Evolutionary conservation across 1,139 yeast species (phyloP), one percentile per base, ranked within the genome.

Genomic region (Scheffersomyces parashehatae): DNA sequence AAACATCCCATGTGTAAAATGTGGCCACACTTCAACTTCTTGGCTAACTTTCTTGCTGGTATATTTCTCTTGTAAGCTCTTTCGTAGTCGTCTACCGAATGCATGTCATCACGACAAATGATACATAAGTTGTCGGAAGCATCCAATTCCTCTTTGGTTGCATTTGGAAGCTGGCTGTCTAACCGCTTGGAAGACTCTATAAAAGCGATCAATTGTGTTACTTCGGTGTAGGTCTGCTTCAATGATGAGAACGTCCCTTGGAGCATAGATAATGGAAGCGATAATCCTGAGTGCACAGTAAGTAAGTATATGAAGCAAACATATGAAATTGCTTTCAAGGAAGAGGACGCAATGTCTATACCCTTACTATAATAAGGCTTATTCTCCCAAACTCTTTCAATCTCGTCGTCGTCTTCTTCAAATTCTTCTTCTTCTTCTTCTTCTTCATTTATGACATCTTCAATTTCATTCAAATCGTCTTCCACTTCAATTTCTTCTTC

Each of bases 1-100:
- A 93, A 75, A 63, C 99, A 93, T 3, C 96, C 93, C 68, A 86
- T 72, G 62, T 93, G 99, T 47, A 93, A 74, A 44, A 89, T 85
- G 64, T 93, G 99, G 14, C 88, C 86, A 69, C 99, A 93, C 2
- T 73, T 74, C 43, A 93, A 72, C 56, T 78, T 85, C 62, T 89
- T 89, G 2, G 98, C 96, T 37, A 68, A 74, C 44, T 74, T 69
- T 47, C 91, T 75, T 6, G 60, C 40, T 4, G 69, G 47, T 16
- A 70, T 51, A 9, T 59, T 56, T 45, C 59, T 62, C 11, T 55
- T 52, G 36, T 59, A 56, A 2, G 45, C 24, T 3, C 44, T 45
- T 37, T 62, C 60, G 50, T 63, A 70, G 11, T 59, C 62, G 12
- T 69, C 76, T 7, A 60, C 58, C 4, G 73, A 58, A 26, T 62